Base-by-base conservation (phyloP, 2,329 filamentous ascomycete species). In the Pyricularia pennisetigena region DNA sequence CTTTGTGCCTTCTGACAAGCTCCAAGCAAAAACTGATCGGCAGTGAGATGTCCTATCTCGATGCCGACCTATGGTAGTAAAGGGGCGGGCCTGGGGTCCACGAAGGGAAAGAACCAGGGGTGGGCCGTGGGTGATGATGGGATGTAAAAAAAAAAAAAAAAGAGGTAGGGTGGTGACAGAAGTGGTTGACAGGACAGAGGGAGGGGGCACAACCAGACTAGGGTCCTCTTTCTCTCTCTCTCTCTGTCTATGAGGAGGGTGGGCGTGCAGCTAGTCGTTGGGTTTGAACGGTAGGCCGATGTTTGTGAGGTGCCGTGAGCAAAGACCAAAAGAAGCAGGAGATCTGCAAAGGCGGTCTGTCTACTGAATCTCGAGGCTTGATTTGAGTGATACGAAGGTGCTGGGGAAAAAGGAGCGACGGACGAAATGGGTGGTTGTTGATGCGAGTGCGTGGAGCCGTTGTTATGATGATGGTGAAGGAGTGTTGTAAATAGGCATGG, bases 271-370 rank as follows among this genome's bases (percentile, higher is more conserved):
- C 41, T 49, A 49, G 41, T 49, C 41, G 14, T 49, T 49, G 16
- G 41, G 41, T 49, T 5, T 49, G 2, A n/a, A 49, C 6, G 41
- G 41, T 16, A 49, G 41, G 41, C 16, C 30, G 26, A 26, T 24
- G 24, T 66, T 66, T 66, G 24, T 65, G 30, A 24, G 64, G 64
- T 32, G 64, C 64, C 64, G 64, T 65, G 64, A 35, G n/a, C 32
- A 23, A 66, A 66, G 6, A 26, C 16, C 64, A 66, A 54, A 66
- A 54, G 14, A 54, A 26, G 65, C 26, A 67, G 20, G 26, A 61
- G 65, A 67, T 67, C 65, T n/a, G 65, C 65, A 29, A 49, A 59
- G 49, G 65, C 65, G 65, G 65, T 67, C 64, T 66, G 32, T 14
- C 65, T 26, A 35, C 41, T 54, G 63, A 23, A 24, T 32, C 29